Base-by-base conservation (phyloP, 2,329 filamentous ascomycete genomes). In the Fusarium pininemorale region DNA sequence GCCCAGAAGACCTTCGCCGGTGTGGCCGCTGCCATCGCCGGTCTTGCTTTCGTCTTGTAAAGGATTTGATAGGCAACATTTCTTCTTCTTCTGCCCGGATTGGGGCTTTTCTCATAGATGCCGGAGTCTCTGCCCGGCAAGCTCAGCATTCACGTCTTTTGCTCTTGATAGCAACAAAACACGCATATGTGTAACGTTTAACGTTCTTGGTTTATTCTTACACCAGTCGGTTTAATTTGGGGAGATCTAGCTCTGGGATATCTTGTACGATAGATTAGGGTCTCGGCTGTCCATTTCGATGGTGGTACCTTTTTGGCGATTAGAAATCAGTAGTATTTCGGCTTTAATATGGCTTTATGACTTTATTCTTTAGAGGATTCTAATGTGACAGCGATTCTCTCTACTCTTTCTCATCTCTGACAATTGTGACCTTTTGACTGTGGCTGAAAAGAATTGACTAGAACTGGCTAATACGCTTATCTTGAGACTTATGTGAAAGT, bases 1-100 rank as follows among this genome's bases (percentile, higher is more conserved):
- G 70, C 63, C 57, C 69, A 79, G 77, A 74, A 78, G 62, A 69
- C 75, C 42, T 70, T 76, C 41, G 64, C 73, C 30, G 74, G 78
- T 45, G 38, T 79, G 39, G 75, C 76, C 14, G 69, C 70, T 24
- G 60, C 77, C 56, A 48, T 80, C 24, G 75, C 78, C 39, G 78
- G 73, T 67, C 45, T 77, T 50, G 69, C 72, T 58, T 75, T 80
- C 63, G 44, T 78, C 53, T 67, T 80, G 70, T 80, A 79, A 76
- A 63, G 51, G 58, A 55, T 24, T 6, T 16, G n/a, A n/a, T 8
- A n/a, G 6, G 30, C n/a, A 32, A 10, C 15, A n/a, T 30, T 47
- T 69, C 51, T 45, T 37, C 32, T 47, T 58, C 24, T 59, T 53
- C 44, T 55, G 20, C 41, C 44, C 48, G 42, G 24, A 53, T 62